These are phyloP conservation scores for Spathaspora passalidarum DNA, from an alignment of 805 yeast genomes.

Conservation along the genomic window DNA sequence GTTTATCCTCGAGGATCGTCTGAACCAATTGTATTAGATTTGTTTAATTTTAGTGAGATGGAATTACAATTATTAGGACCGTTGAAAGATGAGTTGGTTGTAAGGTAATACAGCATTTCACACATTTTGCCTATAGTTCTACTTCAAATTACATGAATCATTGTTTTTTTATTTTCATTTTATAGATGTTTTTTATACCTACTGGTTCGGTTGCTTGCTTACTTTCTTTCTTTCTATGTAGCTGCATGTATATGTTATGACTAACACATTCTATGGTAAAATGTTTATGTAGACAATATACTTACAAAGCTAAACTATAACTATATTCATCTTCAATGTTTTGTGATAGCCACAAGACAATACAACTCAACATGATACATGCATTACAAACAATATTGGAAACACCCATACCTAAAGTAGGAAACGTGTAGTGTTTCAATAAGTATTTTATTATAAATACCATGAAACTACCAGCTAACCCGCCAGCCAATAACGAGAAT, in stretches of 20 bases:
- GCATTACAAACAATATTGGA: constrained; percentile 80
- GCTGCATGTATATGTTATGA: background rate
- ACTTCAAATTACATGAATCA: too few relatives aligned
- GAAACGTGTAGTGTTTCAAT: constrained; percentile 73
- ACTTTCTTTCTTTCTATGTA: too few relatives aligned
- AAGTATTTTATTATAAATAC: constrained; percentile 83
- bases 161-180: too few relatives aligned
- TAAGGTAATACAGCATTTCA: background rate
- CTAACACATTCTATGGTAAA: background rate
- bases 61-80: constrained; percentile 54
- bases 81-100: constrained; percentile 28
- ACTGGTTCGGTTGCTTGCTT: background rate
- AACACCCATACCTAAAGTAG: constrained; percentile 92
- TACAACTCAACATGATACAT: constrained; percentile 83
- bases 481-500: constrained; percentile 89
- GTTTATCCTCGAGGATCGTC: constrained; percentile 54
- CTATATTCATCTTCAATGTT: constrained; percentile 95
- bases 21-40: constrained; percentile 37
- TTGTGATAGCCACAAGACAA: constrained; percentile 88
- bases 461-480: constrained; percentile 87
- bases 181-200: background rate
- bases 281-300: background rate
- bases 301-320: constrained; percentile 76
- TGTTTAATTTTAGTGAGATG: constrained; percentile 70
- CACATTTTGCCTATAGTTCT: background rate